Evolutionary conservation across 257 asterid species (phyloP), one percentile per base, ranked within the genome.

Genomic region (Scutellaria baicalensis): DNA sequence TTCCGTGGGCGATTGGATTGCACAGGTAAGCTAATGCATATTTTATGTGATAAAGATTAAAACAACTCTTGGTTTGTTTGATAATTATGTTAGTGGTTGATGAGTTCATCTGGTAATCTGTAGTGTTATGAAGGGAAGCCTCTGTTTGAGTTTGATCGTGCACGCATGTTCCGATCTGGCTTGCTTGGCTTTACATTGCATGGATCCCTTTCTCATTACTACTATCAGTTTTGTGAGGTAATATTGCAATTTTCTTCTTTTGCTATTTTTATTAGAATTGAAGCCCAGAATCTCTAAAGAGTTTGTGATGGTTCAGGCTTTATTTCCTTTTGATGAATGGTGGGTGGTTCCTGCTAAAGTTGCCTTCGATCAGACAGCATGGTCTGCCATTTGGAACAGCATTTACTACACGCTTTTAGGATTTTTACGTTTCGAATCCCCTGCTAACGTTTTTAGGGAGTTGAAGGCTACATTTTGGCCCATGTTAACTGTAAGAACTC

Each of bases 311-410:
- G n/a, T 18, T 52, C 83, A 91, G 97, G 93, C 89, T 67, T 83
- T 91, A 54, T 87, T 91, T 73, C 97, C 97, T 59, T 85, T 77
- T 54, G 72, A 91, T 6, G 95, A 82, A 72, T 91, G 97, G 97
- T 91, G 97, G 95, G 96, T 91, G 69, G 95, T 91, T 80, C 96
- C 97, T n/a, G 90, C 70, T 6, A 91, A 91, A 79, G 97, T 91
- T 40, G 78, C 75, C 8, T 85, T 89, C 60, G 97, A 91, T 79
- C 97, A 89, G 77, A 89, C 97, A 35, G 74, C 78, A 23, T 89
- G 97, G 97, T 66, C 97, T 56, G 96, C 87, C 9, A 21, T 85
- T 72, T 91, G 97, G 97, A 91, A 89, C 80, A 89, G 93, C 87
- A 87, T 91, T 59, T 91, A 91, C 71, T 91, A 12, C 42, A 75